Conservation (phyloP, 2,329 filamentous ascomycete genomes). For the Epichloe hybrida region DNA sequence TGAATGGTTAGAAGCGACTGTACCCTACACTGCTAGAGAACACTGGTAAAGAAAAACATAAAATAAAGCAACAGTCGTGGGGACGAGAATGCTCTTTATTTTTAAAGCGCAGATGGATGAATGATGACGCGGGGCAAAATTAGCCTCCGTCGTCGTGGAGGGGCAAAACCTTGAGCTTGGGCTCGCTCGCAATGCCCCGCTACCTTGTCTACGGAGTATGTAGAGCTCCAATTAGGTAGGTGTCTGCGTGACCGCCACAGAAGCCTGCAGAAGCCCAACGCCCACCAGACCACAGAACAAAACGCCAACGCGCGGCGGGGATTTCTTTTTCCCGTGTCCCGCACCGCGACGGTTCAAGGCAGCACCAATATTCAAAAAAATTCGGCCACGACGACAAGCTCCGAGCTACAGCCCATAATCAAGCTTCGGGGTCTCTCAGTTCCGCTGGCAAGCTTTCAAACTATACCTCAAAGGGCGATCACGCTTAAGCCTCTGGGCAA, state of each 20-base stretch:
- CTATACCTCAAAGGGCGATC: constrained; percentile 2
- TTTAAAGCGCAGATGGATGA: not conserved
- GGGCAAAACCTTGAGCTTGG: not conserved
- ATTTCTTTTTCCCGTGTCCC: constrained; percentile 19
- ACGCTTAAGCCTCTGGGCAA: constrained; percentile 15
- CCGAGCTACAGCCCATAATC: constrained; percentile 18
- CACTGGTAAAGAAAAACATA: not conserved
- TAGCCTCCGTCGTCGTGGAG: not conserved
- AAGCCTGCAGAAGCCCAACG: not conserved
- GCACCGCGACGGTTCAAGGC: constrained; percentile 10
- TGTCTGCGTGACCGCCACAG: not conserved
- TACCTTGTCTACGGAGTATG: too few relatives aligned
- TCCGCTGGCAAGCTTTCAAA: constrained; percentile 3
- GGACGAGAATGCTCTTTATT: not conserved
- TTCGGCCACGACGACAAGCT: constrained; percentile 17
- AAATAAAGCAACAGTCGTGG: not conserved
- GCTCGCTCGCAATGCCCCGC: not conserved
- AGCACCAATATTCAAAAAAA: constrained; percentile 15
- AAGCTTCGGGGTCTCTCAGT: constrained; percentile 11
- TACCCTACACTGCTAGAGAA: too few relatives aligned
- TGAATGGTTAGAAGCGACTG: not conserved
- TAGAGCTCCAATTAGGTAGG: not conserved
- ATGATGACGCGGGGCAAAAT: not conserved
- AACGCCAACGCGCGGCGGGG: constrained; percentile 1
- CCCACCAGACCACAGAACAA: not conserved